These are phyloP conservation scores for Sindora glabra DNA, from an alignment of 306 rosid genomes.

Conservation along the genomic window DNA sequence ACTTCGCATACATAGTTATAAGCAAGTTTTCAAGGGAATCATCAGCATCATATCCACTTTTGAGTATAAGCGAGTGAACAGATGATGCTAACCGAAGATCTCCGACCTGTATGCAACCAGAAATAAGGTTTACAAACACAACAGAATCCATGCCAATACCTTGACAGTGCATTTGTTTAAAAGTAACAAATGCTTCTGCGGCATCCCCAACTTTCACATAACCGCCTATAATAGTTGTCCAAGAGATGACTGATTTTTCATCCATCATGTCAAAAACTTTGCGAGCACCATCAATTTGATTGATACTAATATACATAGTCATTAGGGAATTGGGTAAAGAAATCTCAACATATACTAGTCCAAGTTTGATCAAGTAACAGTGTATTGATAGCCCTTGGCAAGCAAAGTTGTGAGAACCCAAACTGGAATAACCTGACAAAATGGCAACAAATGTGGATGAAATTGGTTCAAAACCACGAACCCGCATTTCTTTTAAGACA, in stretches of 20 bases:
- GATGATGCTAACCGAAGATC: conserved; percentile 25
- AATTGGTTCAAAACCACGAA: conserved; percentile 27
- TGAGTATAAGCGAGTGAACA: conserved; percentile 38
- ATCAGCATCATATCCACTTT: conserved; percentile 33
- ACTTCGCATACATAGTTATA: conserved; percentile 47
- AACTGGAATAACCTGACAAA: conserved; percentile 24
- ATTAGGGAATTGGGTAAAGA: conserved; percentile 31
- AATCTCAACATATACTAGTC: conserved; percentile 22
- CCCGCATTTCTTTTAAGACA: conserved; percentile 37
- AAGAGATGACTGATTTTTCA: conserved; percentile 32
- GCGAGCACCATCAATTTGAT: conserved; percentile 22
- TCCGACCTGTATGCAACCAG: conserved; percentile 18
- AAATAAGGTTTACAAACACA: conserved; percentile 27
- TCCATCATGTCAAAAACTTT: conserved; percentile 28
- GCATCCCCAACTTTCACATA: conserved; percentile 23
- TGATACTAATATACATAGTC: conserved; percentile 31
- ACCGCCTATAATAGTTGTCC: conserved; percentile 40
- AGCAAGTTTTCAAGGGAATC: conserved; percentile 38
- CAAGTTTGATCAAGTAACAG: conserved; percentile 32
- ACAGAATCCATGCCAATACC: conserved; percentile 21
- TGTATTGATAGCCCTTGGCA: conserved; percentile 27
- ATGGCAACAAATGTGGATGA: conserved; percentile 28
- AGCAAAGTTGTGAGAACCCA: not conserved
- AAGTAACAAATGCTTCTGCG: conserved; percentile 17
- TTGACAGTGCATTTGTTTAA: conserved; percentile 27